Conservation (phyloP, 345 rosid species). For the Populus deltoides region DNA sequence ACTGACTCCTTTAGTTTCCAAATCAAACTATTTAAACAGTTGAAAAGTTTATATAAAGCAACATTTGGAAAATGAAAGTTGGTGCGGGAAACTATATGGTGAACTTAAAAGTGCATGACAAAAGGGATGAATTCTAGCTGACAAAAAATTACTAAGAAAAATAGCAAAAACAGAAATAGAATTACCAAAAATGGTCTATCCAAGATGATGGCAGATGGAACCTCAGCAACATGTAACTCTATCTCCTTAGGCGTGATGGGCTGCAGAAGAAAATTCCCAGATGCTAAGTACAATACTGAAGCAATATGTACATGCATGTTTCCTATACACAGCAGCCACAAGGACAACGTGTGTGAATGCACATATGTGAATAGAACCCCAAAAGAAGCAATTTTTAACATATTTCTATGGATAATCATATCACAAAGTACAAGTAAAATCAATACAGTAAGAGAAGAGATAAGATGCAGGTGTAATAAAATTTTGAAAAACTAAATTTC, state of each 20-base stretch:
- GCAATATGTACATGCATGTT: background rate
- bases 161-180: background rate
- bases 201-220: constrained; percentile 59
- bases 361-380: background rate
- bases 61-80: constrained; percentile 3
- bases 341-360: background rate
- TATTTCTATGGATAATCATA: background rate
- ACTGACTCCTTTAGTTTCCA: constrained; percentile 22
- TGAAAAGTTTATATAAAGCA: background rate
- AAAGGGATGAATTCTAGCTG: background rate
- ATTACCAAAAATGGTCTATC: constrained; percentile 73
- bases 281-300: constrained; percentile 7
- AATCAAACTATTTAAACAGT: constrained; percentile 4
- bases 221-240: constrained; percentile 56
- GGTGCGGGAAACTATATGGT: background rate
- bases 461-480: background rate
- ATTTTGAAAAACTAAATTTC: background rate
- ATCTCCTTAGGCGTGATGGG: constrained; percentile 64
- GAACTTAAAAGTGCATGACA: background rate
- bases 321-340: background rate
- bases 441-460: background rate
- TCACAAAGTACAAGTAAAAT: background rate
- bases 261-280: constrained; percentile 38
- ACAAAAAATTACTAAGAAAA: background rate
- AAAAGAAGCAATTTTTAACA: background rate